A percentile compares a stretch with the other conserved stretches of the same genome.
Evolutionary conservation across 2,329 filamentous ascomycete genomes (phyloP).

Genomic region (Metarhizium humberi): DNA sequence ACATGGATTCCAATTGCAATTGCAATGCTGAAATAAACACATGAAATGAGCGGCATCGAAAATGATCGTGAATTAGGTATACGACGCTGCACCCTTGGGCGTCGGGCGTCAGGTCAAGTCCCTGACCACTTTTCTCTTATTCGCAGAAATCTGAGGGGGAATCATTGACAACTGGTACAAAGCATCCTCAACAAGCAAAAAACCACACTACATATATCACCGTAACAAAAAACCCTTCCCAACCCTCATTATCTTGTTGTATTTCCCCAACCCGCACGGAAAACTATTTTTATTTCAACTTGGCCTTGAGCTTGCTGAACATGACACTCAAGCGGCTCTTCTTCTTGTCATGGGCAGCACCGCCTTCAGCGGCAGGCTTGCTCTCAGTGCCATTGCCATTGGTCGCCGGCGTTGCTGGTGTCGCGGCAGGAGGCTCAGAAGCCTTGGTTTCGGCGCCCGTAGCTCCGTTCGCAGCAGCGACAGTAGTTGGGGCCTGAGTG

Average conservation of each 20-base stretch:
- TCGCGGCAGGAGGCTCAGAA: conserved; percentile 6
- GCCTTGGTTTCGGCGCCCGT: conserved; percentile 14
- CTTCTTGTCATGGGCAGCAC: conserved; percentile 51
- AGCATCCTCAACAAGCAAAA: conserved; percentile 26
- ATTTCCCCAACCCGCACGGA: conserved; percentile 11
- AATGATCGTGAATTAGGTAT: conserved; percentile 25
- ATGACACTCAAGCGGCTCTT: conserved; percentile 55
- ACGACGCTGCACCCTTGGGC: conserved; percentile 17
- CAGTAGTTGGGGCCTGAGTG: conserved; percentile 9
- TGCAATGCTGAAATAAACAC: conserved; percentile 7
- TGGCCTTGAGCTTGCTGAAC: conserved; percentile 48
- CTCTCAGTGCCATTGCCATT: conserved; percentile 1
- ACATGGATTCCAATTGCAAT: conserved; percentile 8
- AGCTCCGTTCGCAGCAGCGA: conserved; percentile 13
- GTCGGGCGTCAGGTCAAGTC: conserved; percentile 11
- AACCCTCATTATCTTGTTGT: conserved; percentile 6
- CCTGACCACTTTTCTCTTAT: conserved; percentile 13
- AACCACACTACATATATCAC: conserved; percentile 14
- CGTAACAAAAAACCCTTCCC: conserved; percentile 7
- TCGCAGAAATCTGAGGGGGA: conserved; percentile 24
- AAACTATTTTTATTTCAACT: conserved; percentile 22
- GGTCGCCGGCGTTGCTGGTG: neutral
- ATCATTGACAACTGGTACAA: conserved; percentile 27
- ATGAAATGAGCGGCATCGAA: conserved; percentile 3
- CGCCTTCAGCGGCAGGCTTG: conserved; percentile 6